These are phyloP conservation scores for Trifolium dubium DNA, from an alignment of 306 rosid genomes.

Conservation along the genomic window DNA sequence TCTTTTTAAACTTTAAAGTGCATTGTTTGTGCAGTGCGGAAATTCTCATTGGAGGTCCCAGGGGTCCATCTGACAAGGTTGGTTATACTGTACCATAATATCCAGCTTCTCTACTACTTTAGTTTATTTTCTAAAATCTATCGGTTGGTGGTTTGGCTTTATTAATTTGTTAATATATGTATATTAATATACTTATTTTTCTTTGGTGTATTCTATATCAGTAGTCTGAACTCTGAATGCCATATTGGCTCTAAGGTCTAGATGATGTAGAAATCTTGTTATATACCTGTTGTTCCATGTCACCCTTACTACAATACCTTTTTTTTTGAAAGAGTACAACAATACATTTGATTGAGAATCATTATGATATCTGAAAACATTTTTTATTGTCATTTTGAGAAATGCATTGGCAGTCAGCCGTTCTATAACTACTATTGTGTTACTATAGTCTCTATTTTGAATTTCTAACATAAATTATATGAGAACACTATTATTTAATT, in stretches of 20 bases:
- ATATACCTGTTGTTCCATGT: neutral
- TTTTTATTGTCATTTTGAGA: slow-evolving; percentile 21
- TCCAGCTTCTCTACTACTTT: slow-evolving; percentile 19
- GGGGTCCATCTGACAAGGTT: slow-evolving; percentile 97
- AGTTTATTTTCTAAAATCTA: neutral
- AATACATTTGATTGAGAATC: slow-evolving; percentile 23
- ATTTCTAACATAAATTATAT: slow-evolving; percentile 7
- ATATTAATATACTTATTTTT: neutral
- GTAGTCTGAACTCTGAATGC: neutral
- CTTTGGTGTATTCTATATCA: neutral
- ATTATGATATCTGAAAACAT: neutral
- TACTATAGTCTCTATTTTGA: neutral
- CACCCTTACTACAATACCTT: neutral
- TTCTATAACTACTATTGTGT: neutral
- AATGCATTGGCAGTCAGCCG: neutral
- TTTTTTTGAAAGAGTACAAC: no score
- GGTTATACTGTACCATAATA: slow-evolving; percentile 39
- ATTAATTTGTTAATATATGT: neutral
- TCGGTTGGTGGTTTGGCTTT: slow-evolving; percentile 7
- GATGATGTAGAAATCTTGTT: slow-evolving; percentile 2
- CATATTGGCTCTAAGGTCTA: neutral
- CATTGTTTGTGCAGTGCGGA: slow-evolving; percentile 72
- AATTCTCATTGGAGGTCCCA: slow-evolving; percentile 78
- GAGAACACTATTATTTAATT: neutral
- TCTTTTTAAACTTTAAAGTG: slow-evolving; percentile 21